Evolutionary conservation across 1,284 basidiomycete species (phyloP), one percentile per base, ranked within the genome.

Genomic region (Neonothopanus nambi): DNA sequence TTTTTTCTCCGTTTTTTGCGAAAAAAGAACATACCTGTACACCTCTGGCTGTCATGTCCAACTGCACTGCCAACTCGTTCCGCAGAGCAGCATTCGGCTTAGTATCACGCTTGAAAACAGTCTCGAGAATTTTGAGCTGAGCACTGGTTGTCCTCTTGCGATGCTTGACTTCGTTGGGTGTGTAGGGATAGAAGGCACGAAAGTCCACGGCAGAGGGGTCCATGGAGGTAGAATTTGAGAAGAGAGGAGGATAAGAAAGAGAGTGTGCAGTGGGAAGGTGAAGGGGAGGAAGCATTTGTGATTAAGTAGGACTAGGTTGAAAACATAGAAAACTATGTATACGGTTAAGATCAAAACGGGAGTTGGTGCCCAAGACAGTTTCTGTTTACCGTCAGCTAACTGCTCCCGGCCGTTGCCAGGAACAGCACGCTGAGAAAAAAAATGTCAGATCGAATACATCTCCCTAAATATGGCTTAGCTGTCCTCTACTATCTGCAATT

Each of bases 1-100:
- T 52, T 51, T 23, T 8, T 54, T 51, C 45, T 35, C 48, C 50
- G 17, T 23, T 23, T 56, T 51, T 57, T 51, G 46, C 48, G 40
- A 42, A 35, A 36, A 52, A 60, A 47, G 38, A 51, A 71, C 84
- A 63, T 59, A 95, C 94, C 80, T 98, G 95, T 2, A 98, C 91
- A 40, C 93, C 93, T 56, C 95, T 78, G 23, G 93, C 85, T 18
- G 91, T 92, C 93, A 98, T 98, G 58, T 87, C 87, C 45, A 97
- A 82, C 71, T 93, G 79, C 7, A 78, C 74, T 0, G 93, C 89
- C 46, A 98, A 81, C 59, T 83, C 77, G 66, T 90, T 91, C 60
- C 95, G 81, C 42, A 90, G 73, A 13, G 79, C 74, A 49, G 88
- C 89, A 69, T 94, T 93, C 15, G 95, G 95, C 68, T 97, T 96